These are phyloP conservation scores for Pyrus betulifolia DNA, from an alignment of 306 rosid species.

Conservation along the genomic window DNA sequence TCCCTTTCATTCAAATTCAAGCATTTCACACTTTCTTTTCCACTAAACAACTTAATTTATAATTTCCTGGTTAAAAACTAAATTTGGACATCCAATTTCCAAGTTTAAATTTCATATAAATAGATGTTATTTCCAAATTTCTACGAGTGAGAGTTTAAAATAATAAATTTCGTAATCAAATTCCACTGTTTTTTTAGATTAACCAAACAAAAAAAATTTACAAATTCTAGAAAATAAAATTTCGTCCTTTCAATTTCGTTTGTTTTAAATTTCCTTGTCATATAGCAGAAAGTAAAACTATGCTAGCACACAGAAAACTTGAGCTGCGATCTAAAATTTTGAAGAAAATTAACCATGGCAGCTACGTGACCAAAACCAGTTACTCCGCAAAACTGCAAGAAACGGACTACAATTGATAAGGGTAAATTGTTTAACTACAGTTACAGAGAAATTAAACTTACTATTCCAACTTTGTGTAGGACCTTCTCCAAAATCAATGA, in stretches of 20 bases:
- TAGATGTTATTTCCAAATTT: no score
- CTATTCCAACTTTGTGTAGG: slow-evolving; percentile 75
- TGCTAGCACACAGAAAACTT: background rate
- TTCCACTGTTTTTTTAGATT: no score
- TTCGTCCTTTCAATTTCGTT: no score
- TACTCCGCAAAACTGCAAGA: no score
- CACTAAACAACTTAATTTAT: background rate
- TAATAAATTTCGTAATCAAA: no score
- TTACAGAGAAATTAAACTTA: slow-evolving; percentile 8
- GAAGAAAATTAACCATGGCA: background rate
- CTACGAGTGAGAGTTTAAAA: no score
- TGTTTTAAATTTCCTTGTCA: no score
- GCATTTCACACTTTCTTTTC: background rate
- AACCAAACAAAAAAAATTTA: no score
- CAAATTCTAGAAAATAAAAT: no score
- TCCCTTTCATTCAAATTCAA: background rate
- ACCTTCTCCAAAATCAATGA: slow-evolving; percentile 61
- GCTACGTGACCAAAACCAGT: background rate
- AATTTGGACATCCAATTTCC: no score
- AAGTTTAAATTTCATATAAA: no score
- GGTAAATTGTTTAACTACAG: background rate
- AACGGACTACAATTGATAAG: background rate
- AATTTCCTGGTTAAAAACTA: no score
- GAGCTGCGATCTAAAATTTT: background rate
- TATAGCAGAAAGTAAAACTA: background rate